A percentile compares a stretch with the other conserved stretches of the same genome.
Conservation (phyloP, 148 eudicot genomes). For the Rheum nobile region DNA sequence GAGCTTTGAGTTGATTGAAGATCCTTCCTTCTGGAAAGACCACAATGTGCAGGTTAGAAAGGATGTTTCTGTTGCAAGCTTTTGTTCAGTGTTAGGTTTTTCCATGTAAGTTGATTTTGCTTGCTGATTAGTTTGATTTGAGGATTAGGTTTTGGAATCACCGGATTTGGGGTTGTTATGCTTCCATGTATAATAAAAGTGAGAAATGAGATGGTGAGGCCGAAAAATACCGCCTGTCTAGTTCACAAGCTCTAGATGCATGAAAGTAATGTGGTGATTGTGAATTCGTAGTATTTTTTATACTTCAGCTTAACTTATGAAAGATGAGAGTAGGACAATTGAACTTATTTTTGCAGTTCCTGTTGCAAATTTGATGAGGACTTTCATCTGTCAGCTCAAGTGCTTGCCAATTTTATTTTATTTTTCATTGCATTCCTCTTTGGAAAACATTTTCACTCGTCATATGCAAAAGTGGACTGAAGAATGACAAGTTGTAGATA, state of each 20-base stretch:
- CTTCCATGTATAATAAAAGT: neutral
- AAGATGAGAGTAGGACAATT: neutral
- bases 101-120: neutral
- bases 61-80: neutral
- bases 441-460: no score
- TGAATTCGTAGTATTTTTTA: neutral
- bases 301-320: neutral
- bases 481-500: conserved; percentile 1
- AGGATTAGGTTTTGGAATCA: neutral
- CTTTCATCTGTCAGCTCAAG: neutral
- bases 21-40: conserved; percentile 89
- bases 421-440: neutral
- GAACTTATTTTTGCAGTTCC: neutral
- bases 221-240: no score
- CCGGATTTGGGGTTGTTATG: neutral
- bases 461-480: neutral
- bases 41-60: conserved; percentile 81
- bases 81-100: neutral
- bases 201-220: neutral
- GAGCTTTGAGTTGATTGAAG: conserved; percentile 65
- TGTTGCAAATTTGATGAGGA: neutral
- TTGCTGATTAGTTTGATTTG: neutral
- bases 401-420: neutral
- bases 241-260: neutral
- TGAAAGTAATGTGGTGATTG: neutral